These are phyloP conservation scores for Malus sylvestris DNA, from an alignment of 306 rosid species.

Conservation along the genomic window DNA sequence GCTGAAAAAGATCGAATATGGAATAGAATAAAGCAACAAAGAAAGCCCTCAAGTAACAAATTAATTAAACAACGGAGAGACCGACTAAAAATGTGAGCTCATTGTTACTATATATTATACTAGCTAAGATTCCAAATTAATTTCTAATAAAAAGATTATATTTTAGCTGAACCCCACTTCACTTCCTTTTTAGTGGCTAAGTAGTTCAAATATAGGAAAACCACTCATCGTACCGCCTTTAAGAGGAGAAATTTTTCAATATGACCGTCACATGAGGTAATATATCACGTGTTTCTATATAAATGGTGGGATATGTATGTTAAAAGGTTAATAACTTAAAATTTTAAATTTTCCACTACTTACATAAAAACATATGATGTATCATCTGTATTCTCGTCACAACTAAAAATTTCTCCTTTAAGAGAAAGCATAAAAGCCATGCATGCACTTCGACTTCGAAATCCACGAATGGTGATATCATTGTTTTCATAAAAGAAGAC, in stretches of 20 bases:
- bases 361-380: no score
- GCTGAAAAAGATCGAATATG: slow-evolving; percentile 53
- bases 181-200: slow-evolving; percentile 25
- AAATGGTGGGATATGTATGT: no score
- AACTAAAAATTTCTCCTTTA: background rate
- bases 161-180: slow-evolving; percentile 23
- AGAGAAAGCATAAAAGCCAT: slow-evolving; percentile 2
- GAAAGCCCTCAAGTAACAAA: slow-evolving; percentile 34
- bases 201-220: background rate
- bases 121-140: slow-evolving; percentile 16
- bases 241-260: background rate
- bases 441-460: background rate
- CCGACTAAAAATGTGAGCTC: slow-evolving; percentile 3
- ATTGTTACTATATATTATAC: slow-evolving; percentile 15
- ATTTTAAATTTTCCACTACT: no score
- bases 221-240: background rate
- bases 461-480: background rate
- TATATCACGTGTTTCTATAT: no score
- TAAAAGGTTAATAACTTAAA: no score
- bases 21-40: slow-evolving; percentile 65
- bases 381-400: no score
- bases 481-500: background rate
- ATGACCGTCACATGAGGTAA: no score
- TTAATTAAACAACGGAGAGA: slow-evolving; percentile 10
- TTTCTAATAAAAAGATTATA: background rate